phyloP scores from a whole-genome alignment of 2,329 filamentous ascomycete species.

The Colletotrichum aenigma region DNA sequence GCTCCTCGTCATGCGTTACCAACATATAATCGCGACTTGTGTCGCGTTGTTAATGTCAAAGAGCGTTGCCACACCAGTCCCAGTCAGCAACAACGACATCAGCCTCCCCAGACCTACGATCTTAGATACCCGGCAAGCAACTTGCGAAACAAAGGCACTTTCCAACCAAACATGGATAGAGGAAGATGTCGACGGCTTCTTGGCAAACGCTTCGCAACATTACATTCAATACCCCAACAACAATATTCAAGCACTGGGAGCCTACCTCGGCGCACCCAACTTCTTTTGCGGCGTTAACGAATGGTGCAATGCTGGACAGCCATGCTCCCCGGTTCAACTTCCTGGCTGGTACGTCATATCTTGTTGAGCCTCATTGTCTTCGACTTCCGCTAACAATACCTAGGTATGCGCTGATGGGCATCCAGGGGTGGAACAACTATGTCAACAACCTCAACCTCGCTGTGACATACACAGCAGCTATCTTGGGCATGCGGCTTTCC shows the following conservation, averaged over 20 bases:
- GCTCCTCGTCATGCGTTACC: not conserved
- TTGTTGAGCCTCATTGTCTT: not conserved
- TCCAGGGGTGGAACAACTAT: conserved; percentile 18
- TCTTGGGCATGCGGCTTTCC: not conserved
- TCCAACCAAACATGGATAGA: not conserved
- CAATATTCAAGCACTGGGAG: conserved; percentile 14
- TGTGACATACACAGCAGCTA: not conserved
- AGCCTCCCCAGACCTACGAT: not conserved
- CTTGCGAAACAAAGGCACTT: not conserved
- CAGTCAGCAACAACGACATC: not conserved
- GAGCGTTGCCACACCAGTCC: not conserved
- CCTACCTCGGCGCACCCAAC: conserved; percentile 16
- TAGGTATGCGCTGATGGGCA: conserved; percentile 13
- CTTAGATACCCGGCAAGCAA: not conserved
- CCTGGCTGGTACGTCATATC: conserved; percentile 8
- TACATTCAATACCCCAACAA: not conserved
- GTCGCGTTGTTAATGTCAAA: not conserved
- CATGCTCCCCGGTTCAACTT: conserved; percentile 13
- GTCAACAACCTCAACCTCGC: conserved; percentile 13
- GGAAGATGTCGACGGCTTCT: not conserved
- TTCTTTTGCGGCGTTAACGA: conserved; percentile 16
- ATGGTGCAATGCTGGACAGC: conserved; percentile 21
- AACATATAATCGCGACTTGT: not conserved
- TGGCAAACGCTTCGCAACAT: not conserved
- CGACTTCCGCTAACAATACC: not conserved